Percentiles rank a stretch among this genome's conserved stretches.
These are phyloP conservation scores for Aspergillus homomorphus DNA, from an alignment of 495 filamentous ascomycete genomes.

Conservation along the genomic window DNA sequence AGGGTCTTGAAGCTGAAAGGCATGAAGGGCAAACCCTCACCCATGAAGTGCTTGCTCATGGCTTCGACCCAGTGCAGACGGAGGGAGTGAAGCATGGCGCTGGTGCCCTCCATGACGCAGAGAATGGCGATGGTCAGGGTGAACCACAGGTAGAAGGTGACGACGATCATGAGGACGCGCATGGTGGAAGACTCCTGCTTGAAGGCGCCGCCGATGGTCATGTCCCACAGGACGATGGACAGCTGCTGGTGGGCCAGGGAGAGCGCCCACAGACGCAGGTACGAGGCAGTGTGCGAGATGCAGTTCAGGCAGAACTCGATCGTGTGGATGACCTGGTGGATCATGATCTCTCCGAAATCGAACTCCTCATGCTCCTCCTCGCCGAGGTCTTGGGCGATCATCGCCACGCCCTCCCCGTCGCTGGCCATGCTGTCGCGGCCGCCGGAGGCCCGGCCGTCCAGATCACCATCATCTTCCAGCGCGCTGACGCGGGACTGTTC, in stretches of 20 bases:
- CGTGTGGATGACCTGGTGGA: constrained; percentile 98
- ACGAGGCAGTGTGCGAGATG: constrained; percentile 97
- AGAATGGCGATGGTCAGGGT: constrained; percentile 74
- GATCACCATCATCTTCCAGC: constrained; percentile 72
- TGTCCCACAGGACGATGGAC: constrained; percentile 90
- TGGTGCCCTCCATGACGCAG: constrained; percentile 78
- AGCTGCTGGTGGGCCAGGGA: constrained; percentile 98
- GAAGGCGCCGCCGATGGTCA: constrained; percentile 84
- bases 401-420: constrained; percentile 82
- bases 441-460: constrained; percentile 41
- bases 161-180: constrained; percentile 75
- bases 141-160: constrained; percentile 86
- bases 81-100: constrained; percentile 89
- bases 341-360: constrained; percentile 94
- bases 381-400: constrained; percentile 83
- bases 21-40: constrained; percentile 84
- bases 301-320: constrained; percentile 99
- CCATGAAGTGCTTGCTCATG: constrained; percentile 99
- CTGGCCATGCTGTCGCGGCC: constrained; percentile 72
- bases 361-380: constrained; percentile 86
- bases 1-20: constrained; percentile 89
- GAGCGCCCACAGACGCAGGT: constrained; percentile 96
- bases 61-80: constrained; percentile 98
- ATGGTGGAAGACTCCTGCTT: constrained; percentile 53
- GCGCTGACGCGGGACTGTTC: constrained; percentile 83